Evolutionary conservation across 2,329 filamentous ascomycete species (phyloP), one percentile per base, ranked within the genome.

Genomic region (Fusarium sterilihyphosum): DNA sequence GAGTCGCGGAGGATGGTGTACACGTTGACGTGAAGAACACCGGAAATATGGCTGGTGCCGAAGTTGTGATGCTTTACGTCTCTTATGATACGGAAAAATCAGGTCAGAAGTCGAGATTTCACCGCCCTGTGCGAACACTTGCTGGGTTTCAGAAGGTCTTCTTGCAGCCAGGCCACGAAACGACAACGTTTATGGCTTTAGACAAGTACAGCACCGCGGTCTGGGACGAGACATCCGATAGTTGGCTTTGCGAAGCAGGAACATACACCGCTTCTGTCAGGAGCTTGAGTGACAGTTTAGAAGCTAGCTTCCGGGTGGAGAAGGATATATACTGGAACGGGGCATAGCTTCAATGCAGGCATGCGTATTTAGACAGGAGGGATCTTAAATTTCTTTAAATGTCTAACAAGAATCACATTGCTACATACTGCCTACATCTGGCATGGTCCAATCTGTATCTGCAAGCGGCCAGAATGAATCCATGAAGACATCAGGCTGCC

Each of bases 401-500:
- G 6, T 2, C 22, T 13, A 18, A 17, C 17, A 26, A 1, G 6
- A 26, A 12, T 8, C 0, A 3, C 2, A 18, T 24, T 18, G 0
- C 6, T 26, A 46, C 10, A 49, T 49, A 31, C 46, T 31, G 1
- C 29, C 35, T 11, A 59, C 35, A 29, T 66, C 58, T 4, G 58
- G 6, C 29, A 66, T 35, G 0, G 63, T 53, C 67, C 67, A 71
- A 8, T 65, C 56, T 6, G 26, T 53, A 20, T 62, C 54, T 12
- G 24, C 41, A 4, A 71, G 17, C 9, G 70, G 70, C 70, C 64
- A 69, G 20, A 73, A 72, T 0, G 70, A 69, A 35, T 73, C 70
- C 69, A 73, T 69, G 8, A 73, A 73, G 1, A 73, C 33, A 31
- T 73, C 70, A 2, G 70, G 70, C 6, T 73, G 70, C 2, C 59